Base-by-base conservation (phyloP, 192 early-diverging fungal genomes). In the Helicostylum pulchrum region DNA sequence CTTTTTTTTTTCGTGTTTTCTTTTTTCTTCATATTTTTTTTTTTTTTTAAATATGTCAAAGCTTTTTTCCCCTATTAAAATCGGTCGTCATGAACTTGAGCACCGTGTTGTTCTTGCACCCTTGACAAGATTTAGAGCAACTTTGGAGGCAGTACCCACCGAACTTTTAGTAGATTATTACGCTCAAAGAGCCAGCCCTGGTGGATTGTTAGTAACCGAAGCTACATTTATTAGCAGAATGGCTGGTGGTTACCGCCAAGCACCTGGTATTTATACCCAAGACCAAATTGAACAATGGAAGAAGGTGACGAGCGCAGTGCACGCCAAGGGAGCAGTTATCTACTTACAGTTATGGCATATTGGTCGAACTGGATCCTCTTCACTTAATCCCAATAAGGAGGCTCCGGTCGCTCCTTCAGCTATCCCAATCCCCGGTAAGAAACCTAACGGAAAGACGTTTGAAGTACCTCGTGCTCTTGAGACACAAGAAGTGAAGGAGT, bases 291-390 rank as follows among this genome's bases (percentile, higher is more conserved):
- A 45, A 11, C 73, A 52, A n/a, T 87, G 86, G 86, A 81, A 79
- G 48, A 45, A 71, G 57, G 52, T 74, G 30, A 85, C 83, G 5
- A 67, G 78, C 21, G 82, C 82, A 7, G 83, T 85, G 4, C 81
- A 85, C 59, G 74, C 58, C 4, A 72, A 81, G 47, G 83, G 81
- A 10, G 78, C 79, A 10, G 42, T 67, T 65, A 84, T 87, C 58
- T 87, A 64, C 57, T 61, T 70, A 7, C 86, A 87, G 64, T 62
- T 87, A 36, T 87, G 53, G 86, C 71, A 76, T 45, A 19, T 65
- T 47, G 64, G 70, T 23, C 56, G 70, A 14, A 44, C 57, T 5
- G 26, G 30, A 14, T 43, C 19, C 20, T 64, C 62, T 1, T 4
- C 0, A 17, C 32, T 71, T 5, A 26, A 57, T 3, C 67, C 67